phyloP scores from a whole-genome alignment of 2,329 filamentous ascomycete genomes.

The Ceratocystis albifundus region DNA sequence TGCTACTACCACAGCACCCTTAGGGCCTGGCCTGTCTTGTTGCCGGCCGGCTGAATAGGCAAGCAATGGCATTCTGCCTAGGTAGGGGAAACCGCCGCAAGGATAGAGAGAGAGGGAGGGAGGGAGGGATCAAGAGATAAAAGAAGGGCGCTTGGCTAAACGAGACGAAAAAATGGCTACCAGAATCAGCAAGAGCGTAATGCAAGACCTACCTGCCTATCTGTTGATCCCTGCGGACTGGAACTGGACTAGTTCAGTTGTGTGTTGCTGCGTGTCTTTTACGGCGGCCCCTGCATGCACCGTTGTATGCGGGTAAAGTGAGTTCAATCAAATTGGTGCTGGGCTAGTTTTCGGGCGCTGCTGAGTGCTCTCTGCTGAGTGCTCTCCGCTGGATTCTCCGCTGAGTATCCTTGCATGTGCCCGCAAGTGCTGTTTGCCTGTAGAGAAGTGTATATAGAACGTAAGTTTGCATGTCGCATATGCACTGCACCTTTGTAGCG shows the following conservation, averaged over 20 bases:
- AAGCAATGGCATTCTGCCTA: background rate
- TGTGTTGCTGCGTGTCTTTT: background rate
- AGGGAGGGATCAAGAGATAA: background rate
- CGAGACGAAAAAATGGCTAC: background rate
- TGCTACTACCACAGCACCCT: background rate
- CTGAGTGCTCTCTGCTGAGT: background rate
- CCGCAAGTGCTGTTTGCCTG: background rate
- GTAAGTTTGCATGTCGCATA: background rate
- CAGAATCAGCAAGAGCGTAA: background rate
- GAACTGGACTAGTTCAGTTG: no score
- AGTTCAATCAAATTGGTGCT: background rate
- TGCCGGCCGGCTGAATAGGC: background rate
- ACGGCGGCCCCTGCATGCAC: background rate
- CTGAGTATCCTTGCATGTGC: background rate
- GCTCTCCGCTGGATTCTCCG: no score
- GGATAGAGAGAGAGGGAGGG: no score
- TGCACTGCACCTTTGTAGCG: slow-evolving; percentile 2
- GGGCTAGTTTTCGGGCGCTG: no score
- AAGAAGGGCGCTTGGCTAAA: slow-evolving; percentile 5
- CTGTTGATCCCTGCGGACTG: background rate
- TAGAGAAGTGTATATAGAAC: background rate
- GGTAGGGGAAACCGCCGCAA: background rate
- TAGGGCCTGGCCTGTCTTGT: background rate
- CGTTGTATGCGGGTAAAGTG: background rate
- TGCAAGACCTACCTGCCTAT: no score